Conservation (phyloP, 1,284 basidiomycete species). For the Rhodotorula sp. region DNA sequence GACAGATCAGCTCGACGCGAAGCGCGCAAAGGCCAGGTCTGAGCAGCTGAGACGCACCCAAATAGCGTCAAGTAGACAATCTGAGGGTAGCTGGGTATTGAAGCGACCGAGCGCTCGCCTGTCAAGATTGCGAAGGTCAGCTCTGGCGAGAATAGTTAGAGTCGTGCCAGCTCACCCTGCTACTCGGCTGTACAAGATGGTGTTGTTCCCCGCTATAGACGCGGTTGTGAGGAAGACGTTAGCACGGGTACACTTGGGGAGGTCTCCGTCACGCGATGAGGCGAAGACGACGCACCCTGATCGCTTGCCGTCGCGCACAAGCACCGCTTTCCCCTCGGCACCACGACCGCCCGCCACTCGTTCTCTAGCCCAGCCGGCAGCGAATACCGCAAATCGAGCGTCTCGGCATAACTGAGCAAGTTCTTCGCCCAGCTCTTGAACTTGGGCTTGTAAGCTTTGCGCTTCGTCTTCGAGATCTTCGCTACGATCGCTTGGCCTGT, state of each 20-base stretch:
- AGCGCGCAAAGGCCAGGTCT: too few relatives aligned
- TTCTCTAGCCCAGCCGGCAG: conserved; percentile 32
- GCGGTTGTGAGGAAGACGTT: too few relatives aligned
- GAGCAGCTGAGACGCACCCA: conserved; percentile 11
- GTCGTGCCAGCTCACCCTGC: conserved; percentile 14
- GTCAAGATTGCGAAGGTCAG: background rate
- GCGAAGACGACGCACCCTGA: conserved; percentile 5
- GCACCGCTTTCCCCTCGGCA: conserved; percentile 41
- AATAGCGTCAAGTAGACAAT: conserved; percentile 39
- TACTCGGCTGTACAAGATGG: conserved; percentile 31
- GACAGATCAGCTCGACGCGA: background rate
- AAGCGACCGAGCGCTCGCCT: conserved; percentile 34
- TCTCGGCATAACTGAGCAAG: conserved; percentile 38
- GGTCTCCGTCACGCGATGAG: too few relatives aligned
- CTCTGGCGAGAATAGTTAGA: too few relatives aligned
- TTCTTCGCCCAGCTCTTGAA: conserved; percentile 38
- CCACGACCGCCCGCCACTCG: conserved; percentile 33
- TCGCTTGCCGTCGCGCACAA: conserved; percentile 23
- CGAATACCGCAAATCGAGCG: conserved; percentile 35
- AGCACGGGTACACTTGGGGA: background rate
- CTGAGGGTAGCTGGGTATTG: conserved; percentile 29
- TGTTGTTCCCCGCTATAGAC: conserved; percentile 21
- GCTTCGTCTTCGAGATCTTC: conserved; percentile 10
- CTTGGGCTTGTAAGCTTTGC: conserved; percentile 18
- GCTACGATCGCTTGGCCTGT: background rate